These are phyloP conservation scores for Zygnema cylindricum DNA, from an alignment of 139 green algal species.

Conservation along the genomic window DNA sequence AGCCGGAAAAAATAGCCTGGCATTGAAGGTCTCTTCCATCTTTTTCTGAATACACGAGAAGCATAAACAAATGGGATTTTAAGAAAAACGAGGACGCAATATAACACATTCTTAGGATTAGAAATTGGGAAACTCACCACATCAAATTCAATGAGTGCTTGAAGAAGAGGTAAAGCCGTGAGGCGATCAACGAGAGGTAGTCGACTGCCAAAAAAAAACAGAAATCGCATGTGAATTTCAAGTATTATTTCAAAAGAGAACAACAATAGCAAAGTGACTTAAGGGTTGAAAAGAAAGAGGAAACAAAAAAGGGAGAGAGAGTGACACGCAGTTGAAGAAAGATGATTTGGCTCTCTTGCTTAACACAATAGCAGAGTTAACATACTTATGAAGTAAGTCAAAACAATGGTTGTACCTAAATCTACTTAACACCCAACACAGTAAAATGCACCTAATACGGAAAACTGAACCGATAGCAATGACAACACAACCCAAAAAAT, in stretches of 20 bases:
- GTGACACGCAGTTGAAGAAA: neutral
- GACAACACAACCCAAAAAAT: neutral
- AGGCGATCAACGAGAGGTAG: slow-evolving; percentile 51
- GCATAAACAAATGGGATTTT: too few species aligned
- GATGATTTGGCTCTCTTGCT: neutral
- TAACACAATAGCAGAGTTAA: too few species aligned
- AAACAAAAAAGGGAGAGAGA: neutral
- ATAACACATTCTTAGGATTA: neutral
- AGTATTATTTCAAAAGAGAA: slow-evolving; percentile 9
- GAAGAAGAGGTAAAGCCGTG: slow-evolving; percentile 56
- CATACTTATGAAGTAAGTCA: too few species aligned
- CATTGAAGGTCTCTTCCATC: too few species aligned
- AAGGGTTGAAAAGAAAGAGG: neutral
- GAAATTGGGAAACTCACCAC: slow-evolving; percentile 24
- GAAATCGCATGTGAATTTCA: neutral
- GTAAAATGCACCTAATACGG: too few species aligned
- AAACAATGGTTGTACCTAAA: too few species aligned
- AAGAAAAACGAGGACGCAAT: too few species aligned
- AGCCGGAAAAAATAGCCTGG: too few species aligned
- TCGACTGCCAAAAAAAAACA: slow-evolving; percentile 22
- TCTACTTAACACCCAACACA: too few species aligned
- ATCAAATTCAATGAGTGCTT: slow-evolving; percentile 58
- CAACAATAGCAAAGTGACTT: neutral
- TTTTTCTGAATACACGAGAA: too few species aligned
- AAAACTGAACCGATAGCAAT: too few species aligned